Evolutionary conservation across 1,284 basidiomycete genomes (phyloP).

Genomic region (Papiliotrema fonsecae): DNA sequence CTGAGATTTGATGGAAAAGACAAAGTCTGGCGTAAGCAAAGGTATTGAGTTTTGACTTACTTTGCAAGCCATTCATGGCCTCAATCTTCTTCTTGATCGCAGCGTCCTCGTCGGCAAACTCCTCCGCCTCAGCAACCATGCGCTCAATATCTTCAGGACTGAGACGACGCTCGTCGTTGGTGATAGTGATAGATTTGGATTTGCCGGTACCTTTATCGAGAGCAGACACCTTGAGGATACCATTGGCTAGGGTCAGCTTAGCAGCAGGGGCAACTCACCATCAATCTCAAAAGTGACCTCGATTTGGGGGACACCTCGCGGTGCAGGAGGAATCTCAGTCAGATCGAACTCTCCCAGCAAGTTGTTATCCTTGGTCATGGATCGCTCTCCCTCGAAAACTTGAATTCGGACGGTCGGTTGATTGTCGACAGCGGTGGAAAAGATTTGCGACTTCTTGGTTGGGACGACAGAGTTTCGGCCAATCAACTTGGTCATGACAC

Average conservation of each 20-base stretch:
- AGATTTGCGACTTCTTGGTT: constrained; percentile 96
- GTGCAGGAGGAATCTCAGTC: constrained; percentile 84
- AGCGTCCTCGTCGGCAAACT: constrained; percentile 78
- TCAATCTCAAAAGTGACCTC: constrained; percentile 94
- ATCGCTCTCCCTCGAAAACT: constrained; percentile 91
- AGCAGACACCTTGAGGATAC: constrained; percentile 83
- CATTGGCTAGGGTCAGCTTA: constrained; percentile 55
- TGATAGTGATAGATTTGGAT: constrained; percentile 81
- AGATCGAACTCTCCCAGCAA: constrained; percentile 95
- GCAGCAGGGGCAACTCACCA: constrained; percentile 39
- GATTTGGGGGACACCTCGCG: constrained; percentile 91
- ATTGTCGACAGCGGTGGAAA: constrained; percentile 94
- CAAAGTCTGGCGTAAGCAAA: constrained; percentile 31
- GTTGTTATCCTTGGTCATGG: constrained; percentile 97
- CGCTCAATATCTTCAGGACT: constrained; percentile 82
- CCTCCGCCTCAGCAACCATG: constrained; percentile 88
- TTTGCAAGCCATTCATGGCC: constrained; percentile 65
- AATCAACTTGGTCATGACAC: constrained; percentile 91
- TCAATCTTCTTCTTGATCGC: constrained; percentile 83
- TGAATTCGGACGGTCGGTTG: constrained; percentile 82
- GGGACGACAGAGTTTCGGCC: constrained; percentile 96
- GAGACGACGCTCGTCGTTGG: constrained; percentile 65
- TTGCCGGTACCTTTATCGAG: constrained; percentile 91
- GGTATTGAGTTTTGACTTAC: constrained; percentile 16
- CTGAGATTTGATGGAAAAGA: constrained; percentile 79